Percentiles rank a stretch among this genome's conserved stretches.
These are phyloP conservation scores for Tuber calosporum DNA, from an alignment of 495 filamentous ascomycete genomes.

Conservation along the genomic window DNA sequence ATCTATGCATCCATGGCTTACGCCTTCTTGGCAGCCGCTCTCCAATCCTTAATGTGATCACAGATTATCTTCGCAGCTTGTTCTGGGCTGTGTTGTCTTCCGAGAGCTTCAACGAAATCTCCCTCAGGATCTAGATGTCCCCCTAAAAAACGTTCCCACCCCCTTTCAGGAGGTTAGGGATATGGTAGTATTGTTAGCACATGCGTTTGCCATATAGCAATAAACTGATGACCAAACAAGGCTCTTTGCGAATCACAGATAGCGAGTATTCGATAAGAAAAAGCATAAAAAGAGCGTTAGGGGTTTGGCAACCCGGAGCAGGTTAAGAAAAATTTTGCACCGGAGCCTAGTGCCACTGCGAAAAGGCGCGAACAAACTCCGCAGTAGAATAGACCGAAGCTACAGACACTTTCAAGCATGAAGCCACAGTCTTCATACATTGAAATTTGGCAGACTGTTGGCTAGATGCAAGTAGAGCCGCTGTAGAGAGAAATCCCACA, in stretches of 20 bases:
- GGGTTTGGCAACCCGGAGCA: not conserved
- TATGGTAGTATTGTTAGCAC: conserved; percentile 1
- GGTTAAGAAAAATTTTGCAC: not conserved
- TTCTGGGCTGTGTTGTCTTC: conserved; percentile 84
- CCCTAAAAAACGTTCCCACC: not conserved
- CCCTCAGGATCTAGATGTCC: conserved; percentile 74
- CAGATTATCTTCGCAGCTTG: conserved; percentile 74
- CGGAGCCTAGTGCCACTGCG: not conserved
- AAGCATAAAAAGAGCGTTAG: not conserved
- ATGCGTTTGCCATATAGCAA: conserved; percentile 5
- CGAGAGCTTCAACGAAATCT: conserved; percentile 95
- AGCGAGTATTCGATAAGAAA: not conserved
- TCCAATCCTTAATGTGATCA: conserved; percentile 88
- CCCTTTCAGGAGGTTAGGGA: conserved; percentile 8
- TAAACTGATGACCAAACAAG: not conserved
- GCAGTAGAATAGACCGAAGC: not conserved
- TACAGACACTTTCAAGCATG: not conserved
- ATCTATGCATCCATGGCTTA: not conserved
- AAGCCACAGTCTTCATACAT: not conserved
- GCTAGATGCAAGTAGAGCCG: not conserved
- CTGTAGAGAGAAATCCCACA: not conserved
- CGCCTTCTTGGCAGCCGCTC: conserved; percentile 47
- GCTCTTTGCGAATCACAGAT: not conserved
- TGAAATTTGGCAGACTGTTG: not conserved
- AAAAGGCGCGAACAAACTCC: not conserved